Conservation (phyloP, 2,329 filamentous ascomycete genomes). For the Fusarium neocosmosporiellum region DNA sequence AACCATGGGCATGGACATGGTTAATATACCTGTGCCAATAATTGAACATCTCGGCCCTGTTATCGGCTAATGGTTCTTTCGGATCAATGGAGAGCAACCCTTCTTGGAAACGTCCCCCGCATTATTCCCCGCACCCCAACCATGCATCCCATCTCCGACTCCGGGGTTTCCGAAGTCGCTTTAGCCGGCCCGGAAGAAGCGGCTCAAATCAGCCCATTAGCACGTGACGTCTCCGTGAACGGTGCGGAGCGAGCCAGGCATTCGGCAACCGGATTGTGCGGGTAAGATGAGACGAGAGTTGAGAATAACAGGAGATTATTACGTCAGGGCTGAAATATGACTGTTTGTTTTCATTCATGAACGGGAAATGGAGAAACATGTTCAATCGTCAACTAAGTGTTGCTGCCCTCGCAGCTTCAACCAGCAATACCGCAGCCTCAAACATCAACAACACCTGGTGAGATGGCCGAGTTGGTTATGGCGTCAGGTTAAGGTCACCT, state of each 20-base stretch:
- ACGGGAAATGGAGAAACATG: background rate
- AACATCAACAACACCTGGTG: background rate
- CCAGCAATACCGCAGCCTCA: background rate
- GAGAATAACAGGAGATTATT: background rate
- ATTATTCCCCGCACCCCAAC: background rate
- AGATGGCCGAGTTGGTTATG: background rate
- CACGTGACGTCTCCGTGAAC: background rate
- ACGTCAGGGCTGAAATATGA: background rate
- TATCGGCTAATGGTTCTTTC: background rate
- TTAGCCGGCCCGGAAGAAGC: background rate
- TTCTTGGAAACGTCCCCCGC: background rate
- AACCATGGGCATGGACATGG: background rate
- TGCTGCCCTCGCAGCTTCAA: background rate
- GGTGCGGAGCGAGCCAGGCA: background rate
- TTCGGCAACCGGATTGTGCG: background rate
- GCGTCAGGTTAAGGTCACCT: background rate
- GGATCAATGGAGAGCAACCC: background rate
- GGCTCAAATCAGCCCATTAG: background rate
- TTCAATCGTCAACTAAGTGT: background rate
- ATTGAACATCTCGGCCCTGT: background rate
- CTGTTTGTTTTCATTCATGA: background rate
- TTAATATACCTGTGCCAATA: background rate
- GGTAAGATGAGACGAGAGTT: background rate
- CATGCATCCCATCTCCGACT: background rate
- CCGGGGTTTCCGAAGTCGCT: background rate